Percentiles rank a stretch among this genome's conserved stretches.
Conservation (phyloP, 2,329 filamentous ascomycete genomes). For the Fusarium pseudonygamai region DNA sequence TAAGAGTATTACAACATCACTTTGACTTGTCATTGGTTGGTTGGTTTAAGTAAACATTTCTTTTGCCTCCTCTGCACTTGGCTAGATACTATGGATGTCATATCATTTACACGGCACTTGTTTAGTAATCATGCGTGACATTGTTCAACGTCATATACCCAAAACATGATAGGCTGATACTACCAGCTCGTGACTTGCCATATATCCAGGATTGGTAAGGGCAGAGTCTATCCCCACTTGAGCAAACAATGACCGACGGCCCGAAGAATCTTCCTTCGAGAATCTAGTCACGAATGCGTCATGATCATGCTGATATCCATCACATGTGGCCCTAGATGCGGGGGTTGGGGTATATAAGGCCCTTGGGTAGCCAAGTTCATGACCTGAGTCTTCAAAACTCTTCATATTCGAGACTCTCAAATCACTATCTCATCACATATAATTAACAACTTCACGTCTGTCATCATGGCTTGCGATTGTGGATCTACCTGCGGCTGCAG, state of each 20-base stretch:
- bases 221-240: neutral
- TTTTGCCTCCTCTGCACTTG: too few relatives aligned
- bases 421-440: fast-evolving
- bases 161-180: neutral
- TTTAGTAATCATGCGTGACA: neutral
- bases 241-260: neutral
- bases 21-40: too few relatives aligned
- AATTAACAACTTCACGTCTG: neutral
- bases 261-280: neutral
- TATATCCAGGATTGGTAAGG: neutral
- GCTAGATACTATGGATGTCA: too few relatives aligned
- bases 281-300: constrained; percentile 8
- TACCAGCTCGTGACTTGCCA: neutral
- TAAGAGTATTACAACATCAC: too few relatives aligned
- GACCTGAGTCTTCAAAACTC: neutral
- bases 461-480: constrained; percentile 16
- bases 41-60: too few relatives aligned
- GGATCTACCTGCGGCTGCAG: constrained; percentile 12
- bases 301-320: neutral
- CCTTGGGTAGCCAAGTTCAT: neutral
- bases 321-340: neutral
- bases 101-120: fast-evolving
- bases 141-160: neutral
- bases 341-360: constrained; percentile 16
- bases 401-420: too few relatives aligned